Evolutionary conservation across 2,329 filamentous ascomycete genomes (phyloP).

Genomic region (Colletotrichum paranaense): DNA sequence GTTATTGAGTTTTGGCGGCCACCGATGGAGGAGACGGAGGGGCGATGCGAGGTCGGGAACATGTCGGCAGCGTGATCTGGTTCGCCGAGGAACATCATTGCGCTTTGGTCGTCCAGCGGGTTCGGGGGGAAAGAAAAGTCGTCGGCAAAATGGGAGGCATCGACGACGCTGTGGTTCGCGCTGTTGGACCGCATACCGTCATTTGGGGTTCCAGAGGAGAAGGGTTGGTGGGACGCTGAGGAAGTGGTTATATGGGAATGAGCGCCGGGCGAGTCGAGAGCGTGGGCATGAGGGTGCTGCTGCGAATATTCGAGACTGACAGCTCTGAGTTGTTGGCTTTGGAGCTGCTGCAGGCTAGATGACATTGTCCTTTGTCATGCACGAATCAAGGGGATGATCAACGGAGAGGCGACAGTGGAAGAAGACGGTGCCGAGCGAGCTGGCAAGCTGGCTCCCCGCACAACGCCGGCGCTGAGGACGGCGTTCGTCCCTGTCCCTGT

Average conservation of each 20-base stretch:
- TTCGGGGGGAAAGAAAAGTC: slow-evolving; percentile 66
- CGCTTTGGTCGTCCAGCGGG: slow-evolving; percentile 52
- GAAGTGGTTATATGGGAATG: slow-evolving; percentile 35
- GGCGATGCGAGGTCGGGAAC: slow-evolving; percentile 44
- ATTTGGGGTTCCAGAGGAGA: slow-evolving; percentile 41
- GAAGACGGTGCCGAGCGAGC: slow-evolving; percentile 22
- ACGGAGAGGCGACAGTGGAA: slow-evolving; percentile 37
- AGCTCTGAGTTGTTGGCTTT: slow-evolving; percentile 47
- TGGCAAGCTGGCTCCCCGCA: slow-evolving; percentile 24
- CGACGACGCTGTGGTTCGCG: slow-evolving; percentile 54
- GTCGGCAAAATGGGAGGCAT: slow-evolving; percentile 58
- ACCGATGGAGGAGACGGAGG: slow-evolving; percentile 49
- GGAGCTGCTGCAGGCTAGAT: slow-evolving; percentile 46
- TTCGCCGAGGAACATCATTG: slow-evolving; percentile 51
- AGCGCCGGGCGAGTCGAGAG: slow-evolving; percentile 31
- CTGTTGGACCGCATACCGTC: slow-evolving; percentile 46
- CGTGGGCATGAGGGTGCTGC: slow-evolving; percentile 16
- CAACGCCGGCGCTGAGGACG: slow-evolving; percentile 25
- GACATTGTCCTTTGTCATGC: slow-evolving; percentile 51
- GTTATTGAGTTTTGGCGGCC: slow-evolving; percentile 50
- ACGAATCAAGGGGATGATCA: slow-evolving; percentile 41
- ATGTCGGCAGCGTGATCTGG: slow-evolving; percentile 46
- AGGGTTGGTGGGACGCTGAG: slow-evolving; percentile 31
- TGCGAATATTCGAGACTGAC: slow-evolving; percentile 49
- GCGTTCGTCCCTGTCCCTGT: slow-evolving; percentile 32